A percentile compares a stretch with the other conserved stretches of the same genome.
phyloP scores from a whole-genome alignment of 306 rosid genomes.

The Styphnolobium japonicum region DNA sequence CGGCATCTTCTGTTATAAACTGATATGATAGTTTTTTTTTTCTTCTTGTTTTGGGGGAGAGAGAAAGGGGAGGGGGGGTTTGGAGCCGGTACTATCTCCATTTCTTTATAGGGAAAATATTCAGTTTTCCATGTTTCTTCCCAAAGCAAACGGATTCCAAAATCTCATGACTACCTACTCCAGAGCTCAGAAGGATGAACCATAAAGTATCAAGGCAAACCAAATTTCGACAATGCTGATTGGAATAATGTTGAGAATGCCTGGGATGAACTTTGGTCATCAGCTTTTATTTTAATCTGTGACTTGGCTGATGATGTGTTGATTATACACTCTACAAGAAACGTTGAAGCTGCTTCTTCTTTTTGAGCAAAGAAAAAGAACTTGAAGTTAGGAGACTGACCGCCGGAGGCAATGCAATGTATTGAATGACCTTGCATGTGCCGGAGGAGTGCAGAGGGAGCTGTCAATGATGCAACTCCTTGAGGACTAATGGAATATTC shows the following conservation, averaged over 20 bases:
- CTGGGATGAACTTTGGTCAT: conserved; percentile 73
- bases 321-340: conserved; percentile 90
- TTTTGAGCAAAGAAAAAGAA: conserved; percentile 97
- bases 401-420: conserved; percentile 95
- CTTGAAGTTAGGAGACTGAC: conserved; percentile 87
- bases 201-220: conserved; percentile 46
- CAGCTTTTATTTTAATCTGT: conserved; percentile 83
- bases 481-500: conserved; percentile 66
- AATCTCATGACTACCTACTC: conserved; percentile 16
- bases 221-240: conserved; percentile 84
- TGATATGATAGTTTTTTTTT: not conserved
- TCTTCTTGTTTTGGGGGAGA: not conserved
- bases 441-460: conserved; percentile 66
- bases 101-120: conserved; percentile 3
- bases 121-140: not conserved
- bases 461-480: conserved; percentile 64
- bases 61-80: not conserved
- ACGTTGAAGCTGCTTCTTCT: conserved; percentile 67
- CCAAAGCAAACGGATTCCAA: conserved; percentile 7
- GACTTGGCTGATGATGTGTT: conserved; percentile 86
- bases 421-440: conserved; percentile 89
- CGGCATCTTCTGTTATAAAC: conserved; percentile 23
- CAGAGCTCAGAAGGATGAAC: conserved; percentile 15
- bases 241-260: conserved; percentile 75
- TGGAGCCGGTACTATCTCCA: conserved; percentile 5